A percentile compares a stretch with the other conserved stretches of the same genome.
Evolutionary conservation across 75 land plant genomes (phyloP).

Genomic region (Picea sitchensis): DNA sequence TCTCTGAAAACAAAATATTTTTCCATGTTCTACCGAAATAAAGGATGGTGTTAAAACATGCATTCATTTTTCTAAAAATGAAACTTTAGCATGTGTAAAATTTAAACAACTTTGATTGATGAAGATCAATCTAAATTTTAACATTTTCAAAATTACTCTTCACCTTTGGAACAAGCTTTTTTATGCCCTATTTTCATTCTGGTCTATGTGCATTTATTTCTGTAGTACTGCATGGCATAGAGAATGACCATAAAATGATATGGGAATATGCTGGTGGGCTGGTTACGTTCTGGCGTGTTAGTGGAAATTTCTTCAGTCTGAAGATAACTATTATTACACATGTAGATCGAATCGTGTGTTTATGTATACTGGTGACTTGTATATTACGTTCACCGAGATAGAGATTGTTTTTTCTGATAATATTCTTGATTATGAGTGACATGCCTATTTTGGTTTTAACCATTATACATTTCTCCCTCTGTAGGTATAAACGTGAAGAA

Average conservation of each 20-base stretch:
- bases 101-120: neutral
- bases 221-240: neutral
- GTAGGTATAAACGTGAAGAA: conserved; percentile 82
- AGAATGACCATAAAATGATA: neutral
- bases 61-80: neutral
- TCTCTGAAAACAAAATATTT: neutral
- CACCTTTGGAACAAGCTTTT: neutral
- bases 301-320: neutral
- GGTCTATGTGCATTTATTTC: neutral
- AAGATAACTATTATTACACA: neutral
- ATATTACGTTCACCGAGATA: neutral
- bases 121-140: neutral
- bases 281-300: neutral
- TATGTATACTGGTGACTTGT: neutral
- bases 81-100: neutral
- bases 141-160: neutral
- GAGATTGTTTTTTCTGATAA: neutral
- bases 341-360: neutral
- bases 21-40: neutral
- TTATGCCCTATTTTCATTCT: neutral
- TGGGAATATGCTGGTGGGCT: neutral
- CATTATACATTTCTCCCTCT: neutral
- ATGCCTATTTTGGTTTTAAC: neutral
- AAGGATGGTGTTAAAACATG: neutral
- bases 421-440: neutral